Base-by-base conservation (phyloP, 2,329 filamentous ascomycete genomes). In the Scedosporium minutisporum region DNA sequence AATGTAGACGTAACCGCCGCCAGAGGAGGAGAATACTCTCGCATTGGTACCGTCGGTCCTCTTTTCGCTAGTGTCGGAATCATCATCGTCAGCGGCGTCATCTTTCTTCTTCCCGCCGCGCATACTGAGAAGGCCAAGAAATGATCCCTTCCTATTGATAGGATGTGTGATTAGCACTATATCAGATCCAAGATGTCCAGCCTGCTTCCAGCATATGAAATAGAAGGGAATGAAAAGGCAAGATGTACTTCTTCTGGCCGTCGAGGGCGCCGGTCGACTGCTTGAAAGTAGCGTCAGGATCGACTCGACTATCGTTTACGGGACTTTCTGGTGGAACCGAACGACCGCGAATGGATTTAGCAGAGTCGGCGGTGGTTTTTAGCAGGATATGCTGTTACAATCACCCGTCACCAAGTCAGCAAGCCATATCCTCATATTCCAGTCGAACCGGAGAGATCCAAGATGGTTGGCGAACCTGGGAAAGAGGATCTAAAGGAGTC, bases 21-120 rank as follows among this genome's bases (percentile, higher is more conserved):
- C 83, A 61, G 85, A 89, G 69, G 90, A 82, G 60, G 89, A 89
- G 73, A 96, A 93, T 64, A 93, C 87, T 68, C 89, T 85, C 41
- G 91, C 90, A 74, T 96, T 88, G 77, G 88, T 89, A 62, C 91
- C 91, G 72, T 96, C 90, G 38, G 85, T 87, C 66, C 91, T 84
- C 41, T 77, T 74, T 67, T 86, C 83, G 66, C 86, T 87, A 57
- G 86, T 73, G 68, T 93, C 90, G 1, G 89, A 91, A 69, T 84
- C 87, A 74, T 88, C 85, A 67, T 87, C 84, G 60, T 80, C 79
- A 61, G 14, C 14, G 51, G 80, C 79, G 63, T 82, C 77, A 65
- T 85, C 84, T 71, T 89, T 91, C 75, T 89, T 96, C 77, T 91
- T 92, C 64, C 81, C 82, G 65, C 83, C 82, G 44, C 87, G 85